Base-by-base conservation (phyloP, 2,329 filamentous ascomycete genomes). In the Colletotrichum salicis region DNA sequence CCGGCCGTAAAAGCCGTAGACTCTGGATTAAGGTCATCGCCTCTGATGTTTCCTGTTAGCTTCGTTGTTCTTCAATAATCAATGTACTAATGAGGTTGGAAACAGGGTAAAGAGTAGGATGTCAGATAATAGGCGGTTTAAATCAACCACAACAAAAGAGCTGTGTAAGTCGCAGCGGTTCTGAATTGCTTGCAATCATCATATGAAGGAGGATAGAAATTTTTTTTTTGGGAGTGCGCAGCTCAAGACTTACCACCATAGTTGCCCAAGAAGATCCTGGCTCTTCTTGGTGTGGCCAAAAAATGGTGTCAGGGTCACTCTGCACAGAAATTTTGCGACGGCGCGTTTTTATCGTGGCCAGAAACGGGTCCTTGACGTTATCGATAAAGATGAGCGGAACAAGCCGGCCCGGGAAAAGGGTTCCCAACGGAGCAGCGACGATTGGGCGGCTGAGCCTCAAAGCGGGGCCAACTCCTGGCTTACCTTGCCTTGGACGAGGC, bases 161-260 rank as follows among this genome's bases (percentile, higher is more conserved):
- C 82, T 80, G 82, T 79, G 81, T 85, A 82, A 84, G 84, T 83
- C 84, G 84, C 84, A 85, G 84, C 84, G 84, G 84, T 85, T 85
- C 84, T 85, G 82, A 84, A 64, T 64, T 72, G 73, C 73, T 76
- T 75, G 74, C 67, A 72, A 85, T 85, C 84, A 85, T 81, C 71
- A 71, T 76, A 29, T 58, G 33, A 55, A 55, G 29, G 24, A 24
- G 5, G 3, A 52, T 31, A 29, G n/a, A n/a, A n/a, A n/a, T n/a
- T n/a, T n/a, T n/a, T n/a, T n/a, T n/a, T n/a, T n/a, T n/a, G n/a
- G 13, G 29, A 55, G 5, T 5, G 27, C 35, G 6, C 4, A 15
- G 11, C 24, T 12, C 37, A 35, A 29, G 15, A 72, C 70, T 71
- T 72, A 72, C 70, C 67, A 72, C 41, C 70, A 72, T 72, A 62